These are phyloP conservation scores for Amphicarpaea edgeworthii DNA, from an alignment of 306 rosid species.

Conservation along the genomic window DNA sequence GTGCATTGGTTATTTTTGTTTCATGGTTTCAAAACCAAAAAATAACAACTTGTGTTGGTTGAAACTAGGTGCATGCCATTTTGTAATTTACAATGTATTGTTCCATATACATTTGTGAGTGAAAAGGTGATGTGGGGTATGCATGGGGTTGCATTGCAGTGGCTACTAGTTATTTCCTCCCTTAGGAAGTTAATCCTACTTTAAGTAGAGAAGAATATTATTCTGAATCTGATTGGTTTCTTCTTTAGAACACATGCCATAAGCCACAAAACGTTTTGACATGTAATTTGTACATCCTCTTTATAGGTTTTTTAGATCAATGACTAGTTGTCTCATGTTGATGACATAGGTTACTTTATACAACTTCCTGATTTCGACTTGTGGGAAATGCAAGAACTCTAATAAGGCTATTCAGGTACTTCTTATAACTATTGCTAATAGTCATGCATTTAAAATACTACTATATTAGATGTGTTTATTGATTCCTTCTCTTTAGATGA, in stretches of 20 bases:
- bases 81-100: conserved; percentile 23
- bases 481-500: neutral
- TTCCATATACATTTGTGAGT: conserved; percentile 10
- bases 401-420: conserved; percentile 84
- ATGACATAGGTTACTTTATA: conserved; percentile 70
- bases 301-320: conserved; percentile 18
- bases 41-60: conserved; percentile 26
- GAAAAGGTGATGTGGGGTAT: conserved; percentile 16
- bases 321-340: conserved; percentile 37
- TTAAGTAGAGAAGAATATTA: conserved; percentile 30
- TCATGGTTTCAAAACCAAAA: neutral
- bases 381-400: conserved; percentile 86
- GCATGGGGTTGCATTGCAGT: conserved; percentile 11
- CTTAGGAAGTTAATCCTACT: neutral
- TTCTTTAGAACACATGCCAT: neutral
- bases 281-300: conserved; percentile 17
- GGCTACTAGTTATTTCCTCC: conserved; percentile 30
- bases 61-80: conserved; percentile 30
- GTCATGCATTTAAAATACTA: conserved; percentile 12
- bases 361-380: conserved; percentile 79
- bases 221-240: conserved; percentile 26
- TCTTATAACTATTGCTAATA: conserved; percentile 7
- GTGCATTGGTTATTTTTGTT: conserved; percentile 13
- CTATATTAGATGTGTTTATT: conserved; percentile 22
- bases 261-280: neutral